phyloP scores from a whole-genome alignment of 352 stramenopile species.

The Phytophthora megakarya region DNA sequence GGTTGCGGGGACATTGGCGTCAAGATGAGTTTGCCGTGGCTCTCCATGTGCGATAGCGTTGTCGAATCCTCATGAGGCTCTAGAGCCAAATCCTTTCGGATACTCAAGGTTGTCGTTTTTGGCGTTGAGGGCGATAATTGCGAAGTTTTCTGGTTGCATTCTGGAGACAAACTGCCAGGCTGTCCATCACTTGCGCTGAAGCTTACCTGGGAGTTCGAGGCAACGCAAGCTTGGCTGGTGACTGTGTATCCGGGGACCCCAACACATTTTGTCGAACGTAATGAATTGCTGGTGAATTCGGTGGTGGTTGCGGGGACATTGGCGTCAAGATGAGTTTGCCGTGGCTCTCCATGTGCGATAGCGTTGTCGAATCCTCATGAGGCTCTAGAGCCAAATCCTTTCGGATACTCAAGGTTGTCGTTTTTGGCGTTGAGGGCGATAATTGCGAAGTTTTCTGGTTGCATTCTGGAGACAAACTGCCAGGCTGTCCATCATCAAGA shows the following conservation, averaged over 20 bases:
- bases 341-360: slow-evolving; percentile 19
- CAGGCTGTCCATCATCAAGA: neutral
- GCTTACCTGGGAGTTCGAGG: slow-evolving; percentile 33
- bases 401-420: neutral
- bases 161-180: too few species aligned
- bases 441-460: too few species aligned
- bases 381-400: slow-evolving; percentile 20
- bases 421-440: too few species aligned
- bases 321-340: slow-evolving; percentile 11
- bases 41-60: slow-evolving; percentile 21
- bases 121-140: too few species aligned
- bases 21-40: slow-evolving; percentile 8
- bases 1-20: slow-evolving; percentile 1
- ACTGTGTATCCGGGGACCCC: slow-evolving; percentile 3
- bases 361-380: slow-evolving; percentile 28
- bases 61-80: slow-evolving; percentile 33
- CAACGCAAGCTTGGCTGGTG: slow-evolving; percentile 13
- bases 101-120: too few species aligned
- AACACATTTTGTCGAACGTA: slow-evolving; percentile 8
- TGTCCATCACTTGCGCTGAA: too few species aligned
- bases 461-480: slow-evolving; percentile 1
- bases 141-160: too few species aligned
- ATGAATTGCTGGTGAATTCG: slow-evolving; percentile 14
- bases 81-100: slow-evolving; percentile 9
- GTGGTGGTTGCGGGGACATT: neutral